Conservation (phyloP, 2,329 filamentous ascomycete genomes). For the Claviceps sorghi region DNA sequence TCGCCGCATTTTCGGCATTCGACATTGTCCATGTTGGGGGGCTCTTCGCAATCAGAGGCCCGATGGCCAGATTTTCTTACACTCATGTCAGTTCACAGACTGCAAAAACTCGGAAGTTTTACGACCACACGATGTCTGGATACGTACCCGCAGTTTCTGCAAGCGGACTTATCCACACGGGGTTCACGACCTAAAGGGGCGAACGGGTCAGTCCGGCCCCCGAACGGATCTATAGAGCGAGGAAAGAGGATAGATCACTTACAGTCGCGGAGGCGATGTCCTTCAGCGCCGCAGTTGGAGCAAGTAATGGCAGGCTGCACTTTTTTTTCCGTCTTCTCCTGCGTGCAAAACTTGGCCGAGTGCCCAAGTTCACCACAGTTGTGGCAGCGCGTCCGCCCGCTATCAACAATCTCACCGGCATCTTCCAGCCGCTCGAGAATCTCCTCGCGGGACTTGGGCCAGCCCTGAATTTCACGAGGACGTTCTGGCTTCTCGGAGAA, state of each 20-base stretch:
- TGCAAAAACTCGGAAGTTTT: neutral
- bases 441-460: conserved; percentile 44
- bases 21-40: conserved; percentile 45
- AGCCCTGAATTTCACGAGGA: conserved; percentile 42
- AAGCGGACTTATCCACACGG: conserved; percentile 49
- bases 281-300: conserved; percentile 47
- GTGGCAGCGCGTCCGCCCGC: conserved; percentile 42
- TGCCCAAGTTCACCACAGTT: conserved; percentile 56
- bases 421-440: conserved; percentile 50
- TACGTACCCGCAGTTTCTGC: conserved; percentile 49
- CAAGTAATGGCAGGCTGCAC: conserved; percentile 39
- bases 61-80: conserved; percentile 35
- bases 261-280: conserved; percentile 59
- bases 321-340: conserved; percentile 37
- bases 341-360: conserved; percentile 40
- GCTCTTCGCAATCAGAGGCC: conserved; percentile 38
- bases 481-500: conserved; percentile 42
- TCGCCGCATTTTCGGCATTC: conserved; percentile 52
- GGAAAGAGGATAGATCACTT: conserved; percentile 15
- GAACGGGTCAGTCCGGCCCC: conserved; percentile 3
- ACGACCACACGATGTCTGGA: neutral
- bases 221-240: neutral
- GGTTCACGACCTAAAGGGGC: conserved; percentile 34
- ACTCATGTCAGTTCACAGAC: conserved; percentile 1
- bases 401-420: conserved; percentile 48